A percentile compares a stretch with the other conserved stretches of the same genome.
These are phyloP conservation scores for Stevia rebaudiana DNA, from an alignment of 140 eudicot species.

Conservation along the genomic window DNA sequence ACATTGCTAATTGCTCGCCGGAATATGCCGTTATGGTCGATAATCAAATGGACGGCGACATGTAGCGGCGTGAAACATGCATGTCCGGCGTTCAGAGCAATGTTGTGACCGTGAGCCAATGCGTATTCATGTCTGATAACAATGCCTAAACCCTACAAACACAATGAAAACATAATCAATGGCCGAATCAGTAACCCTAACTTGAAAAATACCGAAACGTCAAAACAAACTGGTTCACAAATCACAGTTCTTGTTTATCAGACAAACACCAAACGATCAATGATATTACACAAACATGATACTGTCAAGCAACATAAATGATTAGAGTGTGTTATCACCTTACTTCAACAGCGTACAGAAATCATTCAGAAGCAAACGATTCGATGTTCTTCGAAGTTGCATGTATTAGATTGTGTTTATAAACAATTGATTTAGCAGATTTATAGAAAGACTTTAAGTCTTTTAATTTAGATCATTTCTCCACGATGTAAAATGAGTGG, in stretches of 20 bases:
- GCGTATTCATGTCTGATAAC: constrained; percentile 56
- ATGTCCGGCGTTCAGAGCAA: constrained; percentile 71
- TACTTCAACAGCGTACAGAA: neutral
- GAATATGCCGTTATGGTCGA: constrained; percentile 61
- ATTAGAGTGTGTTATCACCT: neutral
- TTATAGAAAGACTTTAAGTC: too few relatives aligned
- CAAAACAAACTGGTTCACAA: too few relatives aligned
- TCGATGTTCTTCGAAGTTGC: neutral
- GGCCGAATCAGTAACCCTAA: too few relatives aligned
- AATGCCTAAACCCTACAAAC: neutral
- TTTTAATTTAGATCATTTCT: too few relatives aligned
- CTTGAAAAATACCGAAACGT: neutral
- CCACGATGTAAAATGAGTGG: too few relatives aligned
- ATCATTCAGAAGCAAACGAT: too few relatives aligned
- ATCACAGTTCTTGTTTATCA: too few relatives aligned
- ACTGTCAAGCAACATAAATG: neutral
- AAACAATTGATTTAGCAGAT: too few relatives aligned
- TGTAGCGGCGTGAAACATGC: constrained; percentile 85
- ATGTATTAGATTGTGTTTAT: neutral
- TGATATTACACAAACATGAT: neutral
- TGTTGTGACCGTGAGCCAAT: constrained; percentile 56
- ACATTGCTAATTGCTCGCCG: constrained; percentile 68
- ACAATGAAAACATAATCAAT: too few relatives aligned
- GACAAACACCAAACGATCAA: neutral
- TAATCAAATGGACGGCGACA: constrained; percentile 41